These are phyloP conservation scores for Panaeolus cyanescens DNA, from an alignment of 768 basidiomycete species.

Conservation along the genomic window DNA sequence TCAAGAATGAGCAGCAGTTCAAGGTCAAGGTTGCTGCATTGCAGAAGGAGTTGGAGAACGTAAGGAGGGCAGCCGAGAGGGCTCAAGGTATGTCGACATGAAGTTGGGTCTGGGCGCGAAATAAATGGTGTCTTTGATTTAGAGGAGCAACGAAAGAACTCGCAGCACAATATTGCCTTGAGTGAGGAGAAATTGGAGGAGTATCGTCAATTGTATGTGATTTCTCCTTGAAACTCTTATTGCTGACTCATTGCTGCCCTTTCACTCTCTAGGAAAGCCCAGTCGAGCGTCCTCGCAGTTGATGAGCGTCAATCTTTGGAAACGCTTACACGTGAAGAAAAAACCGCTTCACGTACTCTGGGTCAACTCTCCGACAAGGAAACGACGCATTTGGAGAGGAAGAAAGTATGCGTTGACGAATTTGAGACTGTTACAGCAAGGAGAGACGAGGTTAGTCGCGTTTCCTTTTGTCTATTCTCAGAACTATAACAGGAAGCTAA, in stretches of 20 bases:
- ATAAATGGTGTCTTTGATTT: not conserved
- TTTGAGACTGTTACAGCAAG: slow-evolving; percentile 43
- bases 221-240: too few species aligned
- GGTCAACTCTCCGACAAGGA: slow-evolving; percentile 69
- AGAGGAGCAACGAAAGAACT: slow-evolving; percentile 78
- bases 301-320: slow-evolving; percentile 88
- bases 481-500: too few species aligned
- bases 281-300: slow-evolving; percentile 77
- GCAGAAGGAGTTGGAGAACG: slow-evolving; percentile 64
- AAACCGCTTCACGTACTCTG: slow-evolving; percentile 62
- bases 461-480: not conserved
- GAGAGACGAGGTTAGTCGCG: slow-evolving; percentile 55
- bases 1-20: slow-evolving; percentile 49
- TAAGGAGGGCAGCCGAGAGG: slow-evolving; percentile 68
- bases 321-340: slow-evolving; percentile 76
- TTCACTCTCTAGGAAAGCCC: slow-evolving; percentile 80
- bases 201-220: slow-evolving; percentile 80
- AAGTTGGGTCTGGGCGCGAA: not conserved
- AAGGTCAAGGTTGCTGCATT: slow-evolving; percentile 54
- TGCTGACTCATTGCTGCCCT: too few species aligned
- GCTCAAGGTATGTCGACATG: slow-evolving; percentile 65
- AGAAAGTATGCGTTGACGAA: slow-evolving; percentile 58
- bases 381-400: slow-evolving; percentile 62
- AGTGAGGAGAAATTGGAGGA: slow-evolving; percentile 85
- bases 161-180: slow-evolving; percentile 75